Percentiles rank a stretch among this genome's conserved stretches.
Evolutionary conservation across 495 filamentous ascomycete species (phyloP).

Genomic region (Penicillium steckii): DNA sequence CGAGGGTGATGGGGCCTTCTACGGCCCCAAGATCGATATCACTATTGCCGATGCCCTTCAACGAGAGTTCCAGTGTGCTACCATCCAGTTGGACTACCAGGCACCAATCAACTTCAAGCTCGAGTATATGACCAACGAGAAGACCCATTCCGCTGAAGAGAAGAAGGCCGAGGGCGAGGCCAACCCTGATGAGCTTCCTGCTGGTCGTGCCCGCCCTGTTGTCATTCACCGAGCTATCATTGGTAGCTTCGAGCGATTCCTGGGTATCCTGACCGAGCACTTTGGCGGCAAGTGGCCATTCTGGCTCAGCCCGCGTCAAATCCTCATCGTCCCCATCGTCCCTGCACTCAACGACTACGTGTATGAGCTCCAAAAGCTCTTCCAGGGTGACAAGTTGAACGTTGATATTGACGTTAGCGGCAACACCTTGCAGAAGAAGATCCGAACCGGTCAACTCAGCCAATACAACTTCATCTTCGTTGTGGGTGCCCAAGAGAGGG

Average conservation of each 20-base stretch:
- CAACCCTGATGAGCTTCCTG: constrained; percentile 37
- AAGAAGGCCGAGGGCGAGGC: constrained; percentile 32
- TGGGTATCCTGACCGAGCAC: constrained; percentile 90
- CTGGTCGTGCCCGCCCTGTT: constrained; percentile 85
- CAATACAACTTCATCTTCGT: constrained; percentile 95
- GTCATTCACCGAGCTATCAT: constrained; percentile 97
- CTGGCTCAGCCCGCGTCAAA: constrained; percentile 92
- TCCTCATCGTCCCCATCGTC: constrained; percentile 90
- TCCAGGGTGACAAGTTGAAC: constrained; percentile 59
- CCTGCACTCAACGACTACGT: constrained; percentile 81
- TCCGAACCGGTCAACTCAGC: constrained; percentile 78
- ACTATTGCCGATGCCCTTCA: constrained; percentile 78
- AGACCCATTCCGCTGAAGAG: constrained; percentile 30
- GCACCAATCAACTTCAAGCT: constrained; percentile 81
- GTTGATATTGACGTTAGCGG: constrained; percentile 85
- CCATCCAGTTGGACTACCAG: constrained; percentile 96
- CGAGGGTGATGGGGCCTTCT: constrained; percentile 94
- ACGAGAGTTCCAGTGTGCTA: constrained; percentile 87
- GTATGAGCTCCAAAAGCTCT: constrained; percentile 68
- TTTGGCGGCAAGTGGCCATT: constrained; percentile 98
- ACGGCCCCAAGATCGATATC: constrained; percentile 95
- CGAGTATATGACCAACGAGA: constrained; percentile 76
- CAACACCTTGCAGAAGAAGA: constrained; percentile 96
- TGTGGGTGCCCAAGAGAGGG: constrained; percentile 80
- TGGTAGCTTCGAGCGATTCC: constrained; percentile 91